Evolutionary conservation across 805 yeast genomes (phyloP).

Genomic region (Saccharomycopsis amapae): DNA sequence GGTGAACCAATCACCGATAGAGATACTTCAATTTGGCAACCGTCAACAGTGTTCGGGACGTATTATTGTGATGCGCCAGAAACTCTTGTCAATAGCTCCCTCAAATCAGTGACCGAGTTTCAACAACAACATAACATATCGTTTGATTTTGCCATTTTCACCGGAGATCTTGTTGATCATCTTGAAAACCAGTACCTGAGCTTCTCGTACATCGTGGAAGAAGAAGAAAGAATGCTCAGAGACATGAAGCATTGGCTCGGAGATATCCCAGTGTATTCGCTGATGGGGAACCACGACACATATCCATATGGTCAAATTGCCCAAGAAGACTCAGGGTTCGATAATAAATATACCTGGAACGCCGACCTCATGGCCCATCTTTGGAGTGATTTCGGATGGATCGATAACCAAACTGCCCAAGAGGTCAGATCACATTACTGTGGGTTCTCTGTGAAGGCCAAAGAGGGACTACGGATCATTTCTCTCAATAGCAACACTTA

Average conservation of each 20-base stretch:
- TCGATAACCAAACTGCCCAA: slow-evolving; percentile 29
- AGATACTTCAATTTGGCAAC: slow-evolving; percentile 33
- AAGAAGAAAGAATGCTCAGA: slow-evolving; percentile 46
- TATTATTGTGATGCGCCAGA: slow-evolving; percentile 65
- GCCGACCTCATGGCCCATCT: slow-evolving; percentile 41
- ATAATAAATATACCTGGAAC: slow-evolving; percentile 35
- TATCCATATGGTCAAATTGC: slow-evolving; percentile 69
- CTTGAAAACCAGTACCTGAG: slow-evolving; percentile 42
- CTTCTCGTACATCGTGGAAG: slow-evolving; percentile 39
- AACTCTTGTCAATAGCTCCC: slow-evolving; percentile 49
- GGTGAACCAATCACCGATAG: slow-evolving; percentile 26
- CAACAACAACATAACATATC: slow-evolving; percentile 29
- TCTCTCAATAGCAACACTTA: slow-evolving; percentile 62
- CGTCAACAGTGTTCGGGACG: slow-evolving; percentile 56
- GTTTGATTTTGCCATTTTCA: slow-evolving; percentile 59
- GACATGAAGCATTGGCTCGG: slow-evolving; percentile 45
- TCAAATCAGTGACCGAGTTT: slow-evolving; percentile 36
- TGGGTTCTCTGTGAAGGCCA: slow-evolving; percentile 51
- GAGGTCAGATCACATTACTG: slow-evolving; percentile 45
- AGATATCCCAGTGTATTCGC: slow-evolving; percentile 51
- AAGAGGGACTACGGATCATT: slow-evolving; percentile 48
- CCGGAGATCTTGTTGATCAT: slow-evolving; percentile 72
- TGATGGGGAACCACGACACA: slow-evolving; percentile 65
- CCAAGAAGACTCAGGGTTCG: slow-evolving; percentile 40
- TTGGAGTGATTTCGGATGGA: slow-evolving; percentile 44